Percentiles rank a stretch among this genome's conserved stretches.
Conservation (phyloP, 495 filamentous ascomycete genomes). For the Arthonia radiata region DNA sequence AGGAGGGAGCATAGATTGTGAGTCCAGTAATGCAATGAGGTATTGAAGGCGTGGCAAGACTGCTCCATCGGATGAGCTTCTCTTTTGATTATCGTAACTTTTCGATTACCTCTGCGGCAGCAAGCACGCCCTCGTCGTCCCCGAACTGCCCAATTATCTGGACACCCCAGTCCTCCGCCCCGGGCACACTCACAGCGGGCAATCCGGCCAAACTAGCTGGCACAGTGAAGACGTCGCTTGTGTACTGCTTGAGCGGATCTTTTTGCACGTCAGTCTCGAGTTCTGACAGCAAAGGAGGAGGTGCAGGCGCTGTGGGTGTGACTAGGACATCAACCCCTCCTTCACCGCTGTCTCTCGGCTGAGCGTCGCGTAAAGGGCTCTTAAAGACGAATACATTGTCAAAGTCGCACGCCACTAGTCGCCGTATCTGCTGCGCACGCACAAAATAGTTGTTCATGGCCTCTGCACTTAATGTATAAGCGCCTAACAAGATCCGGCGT, state of each 20-base stretch:
- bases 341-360: slow-evolving; percentile 20
- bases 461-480: slow-evolving; percentile 72
- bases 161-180: slow-evolving; percentile 32
- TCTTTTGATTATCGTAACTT: too few species aligned
- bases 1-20: too few species aligned
- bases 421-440: slow-evolving; percentile 67
- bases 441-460: slow-evolving; percentile 95
- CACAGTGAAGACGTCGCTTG: slow-evolving; percentile 88
- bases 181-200: slow-evolving; percentile 64
- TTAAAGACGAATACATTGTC: slow-evolving; percentile 41
- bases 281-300: slow-evolving; percentile 35
- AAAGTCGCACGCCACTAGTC: slow-evolving; percentile 68
- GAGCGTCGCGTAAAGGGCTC: slow-evolving; percentile 36
- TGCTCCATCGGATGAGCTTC: too few species aligned
- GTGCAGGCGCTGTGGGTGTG: slow-evolving; percentile 64
- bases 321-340: slow-evolving; percentile 81
- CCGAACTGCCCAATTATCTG: slow-evolving; percentile 85
- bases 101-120: slow-evolving; percentile 25
- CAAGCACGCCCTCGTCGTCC: slow-evolving; percentile 44
- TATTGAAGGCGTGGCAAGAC: too few species aligned
- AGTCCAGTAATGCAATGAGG: too few species aligned
- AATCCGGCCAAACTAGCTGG: slow-evolving; percentile 82
- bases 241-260: slow-evolving; percentile 35
- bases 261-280: slow-evolving; percentile 20
- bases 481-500: slow-evolving; percentile 63